A percentile compares a stretch with the other conserved stretches of the same genome.
These are phyloP conservation scores for Penicillium brasilianum DNA, from an alignment of 2,329 filamentous ascomycete species.

Conservation along the genomic window DNA sequence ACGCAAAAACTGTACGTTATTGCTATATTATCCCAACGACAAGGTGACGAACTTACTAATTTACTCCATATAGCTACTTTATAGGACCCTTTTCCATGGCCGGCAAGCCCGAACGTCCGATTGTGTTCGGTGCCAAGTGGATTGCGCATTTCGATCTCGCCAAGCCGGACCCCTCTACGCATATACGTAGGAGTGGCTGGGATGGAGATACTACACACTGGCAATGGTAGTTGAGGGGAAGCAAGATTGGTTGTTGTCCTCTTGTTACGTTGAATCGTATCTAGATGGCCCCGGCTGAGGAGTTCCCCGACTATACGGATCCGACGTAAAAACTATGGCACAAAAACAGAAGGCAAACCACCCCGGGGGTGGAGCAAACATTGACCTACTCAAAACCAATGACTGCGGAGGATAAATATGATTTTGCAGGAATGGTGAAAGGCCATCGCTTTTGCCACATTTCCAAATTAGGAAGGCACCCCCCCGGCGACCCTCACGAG, in stretches of 20 bases:
- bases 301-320: neutral
- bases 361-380: neutral
- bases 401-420: too few relatives aligned
- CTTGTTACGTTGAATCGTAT: too few relatives aligned
- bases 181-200: neutral
- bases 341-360: neutral
- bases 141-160: neutral
- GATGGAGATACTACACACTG: neutral
- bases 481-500: neutral
- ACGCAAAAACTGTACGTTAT: constrained; percentile 1
- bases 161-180: neutral
- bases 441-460: neutral
- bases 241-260: too few relatives aligned
- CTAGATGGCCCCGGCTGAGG: too few relatives aligned
- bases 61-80: neutral
- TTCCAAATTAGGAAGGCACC: neutral
- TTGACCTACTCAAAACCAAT: too few relatives aligned
- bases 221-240: neutral
- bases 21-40: neutral
- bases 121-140: neutral
- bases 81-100: neutral
- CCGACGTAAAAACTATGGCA: neutral
- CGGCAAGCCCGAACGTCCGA: neutral
- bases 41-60: neutral
- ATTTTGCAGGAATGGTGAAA: neutral